phyloP scores from a whole-genome alignment of 2,329 filamentous ascomycete species.

The Xylariaceae sp. region DNA sequence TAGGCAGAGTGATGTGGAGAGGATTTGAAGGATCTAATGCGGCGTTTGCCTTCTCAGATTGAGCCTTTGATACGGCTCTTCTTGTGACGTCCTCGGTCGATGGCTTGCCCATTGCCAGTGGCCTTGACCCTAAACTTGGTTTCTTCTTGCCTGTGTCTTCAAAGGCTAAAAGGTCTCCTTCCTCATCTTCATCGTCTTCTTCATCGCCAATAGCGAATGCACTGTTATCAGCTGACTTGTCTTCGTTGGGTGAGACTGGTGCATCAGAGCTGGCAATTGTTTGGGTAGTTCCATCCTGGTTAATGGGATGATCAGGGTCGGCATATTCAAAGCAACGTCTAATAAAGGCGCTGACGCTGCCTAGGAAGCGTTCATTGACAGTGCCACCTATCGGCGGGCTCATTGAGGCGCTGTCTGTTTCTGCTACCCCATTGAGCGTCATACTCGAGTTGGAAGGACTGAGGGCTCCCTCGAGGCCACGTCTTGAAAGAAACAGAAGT shows the following conservation, averaged over 20 bases:
- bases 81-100: conserved; percentile 33
- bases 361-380: conserved; percentile 86
- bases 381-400: conserved; percentile 58
- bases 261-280: conserved; percentile 39
- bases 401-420: conserved; percentile 43
- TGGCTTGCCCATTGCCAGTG: conserved; percentile 37
- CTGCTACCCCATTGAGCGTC: conserved; percentile 54
- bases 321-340: conserved; percentile 97
- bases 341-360: conserved; percentile 94
- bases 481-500: conserved; percentile 86
- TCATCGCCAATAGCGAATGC: conserved; percentile 77
- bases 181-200: conserved; percentile 53
- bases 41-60: conserved; percentile 80
- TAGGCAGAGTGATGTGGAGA: conserved; percentile 92
- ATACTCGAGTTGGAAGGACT: conserved; percentile 67
- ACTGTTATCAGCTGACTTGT: conserved; percentile 44
- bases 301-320: conserved; percentile 81
- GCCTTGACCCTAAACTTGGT: conserved; percentile 48
- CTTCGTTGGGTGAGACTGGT: conserved; percentile 25
- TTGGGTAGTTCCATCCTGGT: conserved; percentile 49
- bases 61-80: conserved; percentile 63
- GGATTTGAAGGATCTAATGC: conserved; percentile 93
- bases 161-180: conserved; percentile 65
- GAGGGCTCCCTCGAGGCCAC: conserved; percentile 79
- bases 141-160: conserved; percentile 55